phyloP scores from a whole-genome alignment of 2,329 filamentous ascomycete species.

The Chalaropsis ovoidea region DNA sequence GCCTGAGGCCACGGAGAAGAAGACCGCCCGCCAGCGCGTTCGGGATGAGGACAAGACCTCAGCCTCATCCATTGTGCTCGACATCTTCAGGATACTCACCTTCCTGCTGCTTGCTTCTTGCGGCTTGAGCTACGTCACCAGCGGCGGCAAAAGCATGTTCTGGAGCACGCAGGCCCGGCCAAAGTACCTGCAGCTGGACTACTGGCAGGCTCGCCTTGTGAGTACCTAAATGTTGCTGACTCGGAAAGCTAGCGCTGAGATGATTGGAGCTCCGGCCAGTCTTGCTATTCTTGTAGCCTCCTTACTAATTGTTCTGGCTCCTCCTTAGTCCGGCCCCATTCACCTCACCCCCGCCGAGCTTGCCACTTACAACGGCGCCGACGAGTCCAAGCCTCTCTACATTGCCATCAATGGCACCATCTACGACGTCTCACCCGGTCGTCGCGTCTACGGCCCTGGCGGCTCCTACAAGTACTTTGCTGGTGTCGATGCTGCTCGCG shows the following conservation, averaged over 20 bases:
- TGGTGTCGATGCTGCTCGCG: constrained; percentile 74
- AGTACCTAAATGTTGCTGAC: constrained; percentile 28
- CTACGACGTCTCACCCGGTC: constrained; percentile 66
- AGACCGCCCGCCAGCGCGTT: constrained; percentile 26
- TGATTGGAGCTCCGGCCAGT: background rate
- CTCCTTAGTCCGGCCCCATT: constrained; percentile 47
- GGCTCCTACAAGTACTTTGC: constrained; percentile 82
- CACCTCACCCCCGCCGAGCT: constrained; percentile 68
- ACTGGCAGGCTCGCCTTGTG: constrained; percentile 54
- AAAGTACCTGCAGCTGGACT: constrained; percentile 49
- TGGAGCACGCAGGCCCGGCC: constrained; percentile 56
- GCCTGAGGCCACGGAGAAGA: constrained; percentile 25
- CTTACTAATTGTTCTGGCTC: constrained; percentile 27
- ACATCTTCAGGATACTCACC: constrained; percentile 57
- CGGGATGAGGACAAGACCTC: constrained; percentile 53
- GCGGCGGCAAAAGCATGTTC: constrained; percentile 56
- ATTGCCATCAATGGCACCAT: constrained; percentile 81
- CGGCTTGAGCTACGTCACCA: constrained; percentile 66
- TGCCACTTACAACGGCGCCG: constrained; percentile 62
- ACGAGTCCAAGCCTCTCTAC: constrained; percentile 69
- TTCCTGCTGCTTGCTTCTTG: constrained; percentile 57
- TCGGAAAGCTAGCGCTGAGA: background rate
- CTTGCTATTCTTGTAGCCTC: background rate
- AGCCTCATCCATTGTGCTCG: constrained; percentile 43
- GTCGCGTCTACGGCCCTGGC: constrained; percentile 66